Conservation (phyloP, 2,329 filamentous ascomycete species). For the Emergomyces africanus region DNA sequence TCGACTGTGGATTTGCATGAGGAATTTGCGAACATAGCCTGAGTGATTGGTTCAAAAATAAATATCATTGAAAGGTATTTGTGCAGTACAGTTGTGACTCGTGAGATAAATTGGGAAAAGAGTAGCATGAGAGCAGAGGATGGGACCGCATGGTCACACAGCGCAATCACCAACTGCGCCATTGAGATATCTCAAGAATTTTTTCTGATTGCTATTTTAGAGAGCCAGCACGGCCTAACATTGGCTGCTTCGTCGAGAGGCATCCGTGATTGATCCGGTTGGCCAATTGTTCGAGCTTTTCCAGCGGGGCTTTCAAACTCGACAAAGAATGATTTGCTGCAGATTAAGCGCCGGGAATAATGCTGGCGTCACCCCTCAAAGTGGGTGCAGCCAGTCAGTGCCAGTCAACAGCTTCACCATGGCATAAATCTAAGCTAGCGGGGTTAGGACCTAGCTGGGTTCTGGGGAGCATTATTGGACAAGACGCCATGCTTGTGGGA, state of each 20-base stretch:
- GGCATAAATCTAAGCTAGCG: background rate
- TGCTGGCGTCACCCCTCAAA: background rate
- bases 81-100: background rate
- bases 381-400: background rate
- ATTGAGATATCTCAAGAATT: background rate
- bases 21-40: background rate
- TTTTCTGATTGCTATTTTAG: too few relatives aligned
- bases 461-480: background rate
- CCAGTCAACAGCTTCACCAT: background rate
- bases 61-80: background rate
- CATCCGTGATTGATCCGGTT: background rate
- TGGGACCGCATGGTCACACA: background rate
- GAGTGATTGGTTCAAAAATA: background rate
- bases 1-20: background rate
- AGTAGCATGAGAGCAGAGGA: background rate
- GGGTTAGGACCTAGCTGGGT: background rate
- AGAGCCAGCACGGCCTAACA: background rate
- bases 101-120: background rate
- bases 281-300: background rate
- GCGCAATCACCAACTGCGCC: background rate
- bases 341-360: constrained; percentile 7
- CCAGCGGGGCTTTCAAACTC: background rate
- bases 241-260: background rate
- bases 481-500: too few relatives aligned
- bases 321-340: constrained; percentile 8